These are phyloP conservation scores for Erodium texanum DNA, from an alignment of 441 rosid genomes.

Conservation along the genomic window DNA sequence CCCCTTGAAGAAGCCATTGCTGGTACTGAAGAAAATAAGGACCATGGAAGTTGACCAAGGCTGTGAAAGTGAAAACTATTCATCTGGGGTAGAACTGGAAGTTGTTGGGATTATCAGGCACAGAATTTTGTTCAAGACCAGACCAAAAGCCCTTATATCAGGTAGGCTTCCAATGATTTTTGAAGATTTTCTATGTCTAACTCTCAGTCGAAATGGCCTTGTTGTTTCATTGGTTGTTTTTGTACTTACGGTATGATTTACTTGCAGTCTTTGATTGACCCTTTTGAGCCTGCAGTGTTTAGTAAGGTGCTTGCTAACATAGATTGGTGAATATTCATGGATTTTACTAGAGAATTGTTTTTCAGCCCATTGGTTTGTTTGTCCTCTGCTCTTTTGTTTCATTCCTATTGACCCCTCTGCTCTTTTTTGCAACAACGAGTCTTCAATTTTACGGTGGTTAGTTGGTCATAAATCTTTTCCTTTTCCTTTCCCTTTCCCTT, in stretches of 20 bases:
- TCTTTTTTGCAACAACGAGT: background rate
- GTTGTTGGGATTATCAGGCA: slow-evolving; percentile 61
- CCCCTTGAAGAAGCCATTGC: slow-evolving; percentile 59
- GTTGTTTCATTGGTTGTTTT: background rate
- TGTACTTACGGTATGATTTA: background rate
- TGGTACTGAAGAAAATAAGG: slow-evolving; percentile 63
- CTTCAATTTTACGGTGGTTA: background rate
- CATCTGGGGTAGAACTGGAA: slow-evolving; percentile 41
- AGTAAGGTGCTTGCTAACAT: background rate
- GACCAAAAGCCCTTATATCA: slow-evolving; percentile 77
- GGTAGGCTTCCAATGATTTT: slow-evolving; percentile 24
- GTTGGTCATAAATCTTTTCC: background rate
- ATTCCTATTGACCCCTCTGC: background rate
- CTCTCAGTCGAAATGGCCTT: background rate
- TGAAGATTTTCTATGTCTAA: background rate
- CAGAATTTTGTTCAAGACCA: slow-evolving; percentile 64
- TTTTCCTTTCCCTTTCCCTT: background rate
- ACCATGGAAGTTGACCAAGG: slow-evolving; percentile 22
- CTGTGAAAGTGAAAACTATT: slow-evolving; percentile 6
- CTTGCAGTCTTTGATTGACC: background rate
- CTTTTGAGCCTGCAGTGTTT: background rate
- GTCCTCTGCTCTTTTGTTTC: background rate
- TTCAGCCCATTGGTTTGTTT: background rate
- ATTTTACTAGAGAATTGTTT: background rate
- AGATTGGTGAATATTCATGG: background rate